A percentile compares a stretch with the other conserved stretches of the same genome.
These are phyloP conservation scores for Colletotrichum phormii DNA, from an alignment of 2,329 filamentous ascomycete genomes.

Conservation along the genomic window DNA sequence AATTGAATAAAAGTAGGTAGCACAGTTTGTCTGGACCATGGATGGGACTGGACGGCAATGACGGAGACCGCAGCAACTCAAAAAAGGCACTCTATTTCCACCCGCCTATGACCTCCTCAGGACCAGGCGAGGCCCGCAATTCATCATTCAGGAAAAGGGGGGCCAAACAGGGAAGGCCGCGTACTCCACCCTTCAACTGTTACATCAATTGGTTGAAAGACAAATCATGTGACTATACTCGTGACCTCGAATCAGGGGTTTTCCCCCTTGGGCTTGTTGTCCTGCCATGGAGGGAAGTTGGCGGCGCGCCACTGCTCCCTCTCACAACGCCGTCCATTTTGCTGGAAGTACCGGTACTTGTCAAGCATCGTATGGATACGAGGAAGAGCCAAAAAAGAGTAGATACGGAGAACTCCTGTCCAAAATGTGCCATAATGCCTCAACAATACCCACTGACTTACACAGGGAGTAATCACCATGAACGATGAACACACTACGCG, in stretches of 20 bases:
- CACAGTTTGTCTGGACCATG: neutral
- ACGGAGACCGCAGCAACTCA: neutral
- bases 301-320: constrained; percentile 21
- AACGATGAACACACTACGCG: neutral
- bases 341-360: neutral
- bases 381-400: neutral
- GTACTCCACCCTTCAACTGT: neutral
- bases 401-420: neutral
- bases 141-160: constrained; percentile 22
- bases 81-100: constrained; percentile 16
- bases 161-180: neutral
- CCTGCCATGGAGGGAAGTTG: constrained; percentile 4
- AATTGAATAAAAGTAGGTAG: too few species aligned
- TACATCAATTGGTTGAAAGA: neutral
- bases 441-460: neutral
- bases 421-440: neutral
- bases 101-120: neutral
- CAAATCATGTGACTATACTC: neutral
- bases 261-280: constrained; percentile 6
- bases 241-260: constrained; percentile 8
- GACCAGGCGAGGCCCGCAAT: constrained; percentile 13
- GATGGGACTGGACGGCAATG: neutral
- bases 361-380: constrained; percentile 13
- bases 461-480: neutral
- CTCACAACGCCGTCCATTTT: neutral